Conservation (phyloP, 495 filamentous ascomycete species). For the Clavariopsis aquatica region DNA sequence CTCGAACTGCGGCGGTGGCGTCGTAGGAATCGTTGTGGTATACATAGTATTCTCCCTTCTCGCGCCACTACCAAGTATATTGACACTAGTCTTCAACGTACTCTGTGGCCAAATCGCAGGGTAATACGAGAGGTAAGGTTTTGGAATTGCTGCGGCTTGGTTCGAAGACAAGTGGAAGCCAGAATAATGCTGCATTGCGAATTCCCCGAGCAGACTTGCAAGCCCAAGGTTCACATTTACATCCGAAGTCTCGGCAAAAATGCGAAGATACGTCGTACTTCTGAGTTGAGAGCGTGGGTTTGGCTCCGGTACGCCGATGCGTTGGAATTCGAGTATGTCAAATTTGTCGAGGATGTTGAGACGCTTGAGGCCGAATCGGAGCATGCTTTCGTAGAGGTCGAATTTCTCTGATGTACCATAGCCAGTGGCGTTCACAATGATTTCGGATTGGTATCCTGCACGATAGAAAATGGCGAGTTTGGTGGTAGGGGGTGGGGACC, state of each 20-base stretch:
- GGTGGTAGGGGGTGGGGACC: constrained; percentile 56
- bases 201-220: constrained; percentile 25
- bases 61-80: constrained; percentile 29
- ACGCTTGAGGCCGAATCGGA: constrained; percentile 38
- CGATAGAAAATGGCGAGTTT: constrained; percentile 57
- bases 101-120: constrained; percentile 35
- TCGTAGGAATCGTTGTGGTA: constrained; percentile 7
- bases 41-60: constrained; percentile 1
- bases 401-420: constrained; percentile 33
- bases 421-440: constrained; percentile 41
- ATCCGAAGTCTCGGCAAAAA: constrained; percentile 20
- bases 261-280: constrained; percentile 31
- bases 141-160: constrained; percentile 22
- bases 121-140: constrained; percentile 36
- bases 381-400: constrained; percentile 36
- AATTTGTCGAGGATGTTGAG: constrained; percentile 31
- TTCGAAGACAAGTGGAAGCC: constrained; percentile 33
- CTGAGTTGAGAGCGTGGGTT: constrained; percentile 25
- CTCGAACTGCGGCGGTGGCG: constrained; percentile 15
- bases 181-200: constrained; percentile 36
- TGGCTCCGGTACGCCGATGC: constrained; percentile 27
- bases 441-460: constrained; percentile 52
- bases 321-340: constrained; percentile 39
- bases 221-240: constrained; percentile 17
- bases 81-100: constrained; percentile 21